Evolutionary conservation across 2,329 filamentous ascomycete species (phyloP).

Genomic region (Orbilia blumenaviensis): DNA sequence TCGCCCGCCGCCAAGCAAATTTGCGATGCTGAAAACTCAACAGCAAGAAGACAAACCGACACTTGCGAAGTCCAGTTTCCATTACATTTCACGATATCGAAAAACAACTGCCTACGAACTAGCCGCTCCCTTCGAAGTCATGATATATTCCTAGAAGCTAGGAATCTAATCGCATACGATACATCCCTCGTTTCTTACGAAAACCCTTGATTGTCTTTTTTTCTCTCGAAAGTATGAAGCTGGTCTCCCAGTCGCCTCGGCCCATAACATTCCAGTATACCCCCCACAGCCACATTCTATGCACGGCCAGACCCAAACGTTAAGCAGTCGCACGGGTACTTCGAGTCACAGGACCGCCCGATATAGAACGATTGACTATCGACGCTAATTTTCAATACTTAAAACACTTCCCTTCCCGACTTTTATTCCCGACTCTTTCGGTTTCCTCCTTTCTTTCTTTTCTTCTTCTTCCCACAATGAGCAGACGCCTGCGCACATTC

Average conservation of each 20-base stretch:
- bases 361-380: neutral
- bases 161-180: slow-evolving; percentile 1
- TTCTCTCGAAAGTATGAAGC: neutral
- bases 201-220: neutral
- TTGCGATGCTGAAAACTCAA: slow-evolving; percentile 21
- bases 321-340: neutral
- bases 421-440: neutral
- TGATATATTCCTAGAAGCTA: neutral
- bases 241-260: neutral
- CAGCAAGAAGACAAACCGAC: slow-evolving; percentile 1
- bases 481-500: slow-evolving; percentile 30
- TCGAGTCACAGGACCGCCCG: slow-evolving; percentile 1
- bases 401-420: neutral
- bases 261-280: neutral
- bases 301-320: neutral
- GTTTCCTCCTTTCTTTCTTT: neutral
- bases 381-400: neutral
- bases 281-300: slow-evolving; percentile 3
- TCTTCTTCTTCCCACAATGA: slow-evolving; percentile 17
- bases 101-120: neutral
- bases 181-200: neutral
- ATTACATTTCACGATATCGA: neutral
- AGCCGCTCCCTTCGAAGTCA: neutral
- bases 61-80: neutral
- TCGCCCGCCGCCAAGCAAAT: slow-evolving; percentile 25